A percentile compares a stretch with the other conserved stretches of the same genome.
Evolutionary conservation across 331 rosid genomes (phyloP).

Genomic region (Phaseolus coccineus): DNA sequence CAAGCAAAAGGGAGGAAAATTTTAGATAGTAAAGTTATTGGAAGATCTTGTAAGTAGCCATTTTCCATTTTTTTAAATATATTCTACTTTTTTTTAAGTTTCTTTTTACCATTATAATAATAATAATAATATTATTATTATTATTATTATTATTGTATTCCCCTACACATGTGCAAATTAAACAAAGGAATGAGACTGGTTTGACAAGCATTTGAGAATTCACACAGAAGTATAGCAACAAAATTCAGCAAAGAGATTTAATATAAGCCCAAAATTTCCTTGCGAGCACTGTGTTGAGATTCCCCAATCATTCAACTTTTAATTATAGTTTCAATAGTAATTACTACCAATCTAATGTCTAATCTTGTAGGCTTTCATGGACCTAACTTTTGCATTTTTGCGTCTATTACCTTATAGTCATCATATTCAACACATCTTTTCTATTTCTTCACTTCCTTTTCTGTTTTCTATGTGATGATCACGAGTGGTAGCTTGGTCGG

Average conservation of each 20-base stretch:
- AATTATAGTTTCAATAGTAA: slow-evolving; percentile 40
- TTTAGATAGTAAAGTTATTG: neutral
- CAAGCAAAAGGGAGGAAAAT: neutral
- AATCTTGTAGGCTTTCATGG: slow-evolving; percentile 39
- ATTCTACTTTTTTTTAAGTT: neutral
- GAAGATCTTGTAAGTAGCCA: slow-evolving; percentile 1
- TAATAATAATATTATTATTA: no score
- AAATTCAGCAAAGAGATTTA: slow-evolving; percentile 23
- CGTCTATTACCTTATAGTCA: slow-evolving; percentile 35
- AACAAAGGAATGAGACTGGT: neutral
- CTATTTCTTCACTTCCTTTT: slow-evolving; percentile 17
- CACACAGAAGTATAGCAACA: no score
- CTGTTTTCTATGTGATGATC: slow-evolving; percentile 20
- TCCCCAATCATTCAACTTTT: slow-evolving; percentile 50
- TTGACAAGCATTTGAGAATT: slow-evolving; percentile 25
- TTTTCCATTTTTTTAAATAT: neutral
- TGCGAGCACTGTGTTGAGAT: slow-evolving; percentile 41
- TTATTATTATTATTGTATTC: no score
- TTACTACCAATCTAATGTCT: slow-evolving; percentile 5
- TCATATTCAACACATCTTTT: slow-evolving; percentile 14
- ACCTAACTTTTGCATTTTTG: slow-evolving; percentile 43
- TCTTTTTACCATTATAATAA: no score
- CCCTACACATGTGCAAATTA: neutral
- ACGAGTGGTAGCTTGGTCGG: slow-evolving; percentile 39
- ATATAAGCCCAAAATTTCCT: neutral